Evolutionary conservation across 805 yeast genomes (phyloP).

Genomic region (Cyberlindnera bimundalis): DNA sequence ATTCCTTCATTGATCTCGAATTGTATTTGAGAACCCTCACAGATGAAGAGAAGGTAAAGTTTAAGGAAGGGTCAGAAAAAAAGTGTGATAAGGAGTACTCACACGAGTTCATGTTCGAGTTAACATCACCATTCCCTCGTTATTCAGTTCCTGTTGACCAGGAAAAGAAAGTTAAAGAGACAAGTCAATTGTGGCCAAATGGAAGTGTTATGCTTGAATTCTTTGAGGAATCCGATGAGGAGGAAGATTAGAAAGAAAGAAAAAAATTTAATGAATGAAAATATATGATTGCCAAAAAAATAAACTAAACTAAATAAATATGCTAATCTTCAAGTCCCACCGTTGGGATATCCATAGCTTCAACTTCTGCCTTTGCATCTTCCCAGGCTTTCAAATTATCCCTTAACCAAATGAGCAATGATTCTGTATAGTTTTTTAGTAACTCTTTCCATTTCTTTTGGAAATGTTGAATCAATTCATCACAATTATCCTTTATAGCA

Average conservation of each 20-base stretch:
- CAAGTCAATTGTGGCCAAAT: conserved; percentile 60
- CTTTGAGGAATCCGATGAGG: conserved; percentile 24
- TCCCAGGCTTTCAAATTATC: conserved; percentile 40
- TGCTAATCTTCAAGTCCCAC: not conserved
- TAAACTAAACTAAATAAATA: no score
- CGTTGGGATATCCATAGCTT: conserved; percentile 15
- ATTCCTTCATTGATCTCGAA: conserved; percentile 45
- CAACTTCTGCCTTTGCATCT: conserved; percentile 31
- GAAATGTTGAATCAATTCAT: conserved; percentile 26
- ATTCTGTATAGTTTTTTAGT: conserved; percentile 31
- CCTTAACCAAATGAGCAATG: conserved; percentile 33
- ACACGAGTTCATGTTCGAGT: conserved; percentile 49
- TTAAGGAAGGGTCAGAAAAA: conserved; percentile 6
- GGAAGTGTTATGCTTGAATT: conserved; percentile 59
- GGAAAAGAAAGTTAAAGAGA: conserved; percentile 35
- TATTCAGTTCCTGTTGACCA: conserved; percentile 37
- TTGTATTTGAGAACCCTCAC: conserved; percentile 23
- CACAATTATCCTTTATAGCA: conserved; percentile 31
- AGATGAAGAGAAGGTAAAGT: conserved; percentile 10
- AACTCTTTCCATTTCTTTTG: conserved; percentile 30
- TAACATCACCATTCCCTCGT: conserved; percentile 64
- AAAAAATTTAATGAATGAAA: not conserved
- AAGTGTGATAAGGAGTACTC: conserved; percentile 26
- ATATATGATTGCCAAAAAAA: no score
- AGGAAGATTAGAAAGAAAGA: conserved; percentile 19